These are phyloP conservation scores for Fagopyrum homotropicum DNA, from an alignment of 148 eudicot species.

Conservation along the genomic window DNA sequence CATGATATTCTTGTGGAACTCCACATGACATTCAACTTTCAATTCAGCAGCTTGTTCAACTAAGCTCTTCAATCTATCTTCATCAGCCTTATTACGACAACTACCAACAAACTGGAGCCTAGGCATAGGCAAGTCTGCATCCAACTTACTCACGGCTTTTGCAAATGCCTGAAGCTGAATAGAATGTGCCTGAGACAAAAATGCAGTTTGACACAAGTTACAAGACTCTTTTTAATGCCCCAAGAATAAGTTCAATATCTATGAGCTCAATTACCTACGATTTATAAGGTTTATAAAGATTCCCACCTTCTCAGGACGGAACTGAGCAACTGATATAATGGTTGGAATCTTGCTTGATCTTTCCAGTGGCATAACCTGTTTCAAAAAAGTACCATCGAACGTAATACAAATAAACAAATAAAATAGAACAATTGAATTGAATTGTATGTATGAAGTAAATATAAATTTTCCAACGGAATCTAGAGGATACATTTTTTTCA, in stretches of 20 bases:
- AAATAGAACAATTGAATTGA: neutral
- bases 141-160: constrained; percentile 47
- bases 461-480: neutral
- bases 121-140: constrained; percentile 49
- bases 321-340: constrained; percentile 91
- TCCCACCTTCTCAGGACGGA: constrained; percentile 92
- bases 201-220: neutral
- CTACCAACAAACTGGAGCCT: constrained; percentile 92
- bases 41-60: constrained; percentile 61
- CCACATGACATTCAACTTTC: constrained; percentile 69
- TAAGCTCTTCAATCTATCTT: constrained; percentile 71
- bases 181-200: constrained; percentile 58
- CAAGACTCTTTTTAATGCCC: constrained; percentile 8
- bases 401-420: neutral
- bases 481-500: neutral
- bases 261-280: constrained; percentile 22
- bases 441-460: neutral
- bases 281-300: constrained; percentile 23
- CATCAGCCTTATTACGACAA: constrained; percentile 86
- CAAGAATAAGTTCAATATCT: constrained; percentile 12
- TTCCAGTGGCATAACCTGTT: constrained; percentile 76
- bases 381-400: neutral
- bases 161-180: constrained; percentile 95
- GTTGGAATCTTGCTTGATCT: constrained; percentile 38
- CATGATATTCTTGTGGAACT: constrained; percentile 76